Evolutionary conservation across 805 yeast species (phyloP).

Genomic region (Candida awuae): DNA sequence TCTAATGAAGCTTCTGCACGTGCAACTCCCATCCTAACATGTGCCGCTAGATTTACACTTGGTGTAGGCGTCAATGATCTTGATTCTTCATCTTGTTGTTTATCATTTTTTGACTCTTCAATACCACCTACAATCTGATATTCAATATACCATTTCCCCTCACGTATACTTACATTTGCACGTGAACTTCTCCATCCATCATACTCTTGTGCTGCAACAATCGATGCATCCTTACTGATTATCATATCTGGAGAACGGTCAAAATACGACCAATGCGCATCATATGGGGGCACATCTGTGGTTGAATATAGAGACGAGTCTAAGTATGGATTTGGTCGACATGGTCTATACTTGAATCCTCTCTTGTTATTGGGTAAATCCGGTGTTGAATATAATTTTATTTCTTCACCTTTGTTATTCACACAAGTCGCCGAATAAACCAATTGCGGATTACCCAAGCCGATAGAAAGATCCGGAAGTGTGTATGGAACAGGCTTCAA

Average conservation of each 20-base stretch:
- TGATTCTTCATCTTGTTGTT: not conserved
- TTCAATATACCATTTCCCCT: conserved; percentile 79
- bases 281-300: conserved; percentile 64
- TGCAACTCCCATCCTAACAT: conserved; percentile 77
- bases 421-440: conserved; percentile 10
- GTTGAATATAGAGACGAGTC: conserved; percentile 54
- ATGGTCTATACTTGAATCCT: conserved; percentile 74
- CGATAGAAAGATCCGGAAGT: conserved; percentile 21
- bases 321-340: conserved; percentile 61
- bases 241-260: conserved; percentile 61
- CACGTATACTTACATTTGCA: conserved; percentile 64
- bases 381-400: conserved; percentile 41
- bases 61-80: conserved; percentile 6
- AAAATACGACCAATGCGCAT: conserved; percentile 49
- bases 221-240: conserved; percentile 30
- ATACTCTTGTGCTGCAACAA: conserved; percentile 43
- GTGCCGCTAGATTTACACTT: not conserved
- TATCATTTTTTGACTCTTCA: conserved; percentile 2
- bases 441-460: conserved; percentile 17
- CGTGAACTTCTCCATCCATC: conserved; percentile 76
- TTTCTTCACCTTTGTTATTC: conserved; percentile 5
- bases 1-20: conserved; percentile 84
- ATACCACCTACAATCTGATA: conserved; percentile 40
- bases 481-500: conserved; percentile 31
- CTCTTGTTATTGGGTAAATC: conserved; percentile 75